Conservation (phyloP, 345 rosid species). For the Iberis pinnata region DNA sequence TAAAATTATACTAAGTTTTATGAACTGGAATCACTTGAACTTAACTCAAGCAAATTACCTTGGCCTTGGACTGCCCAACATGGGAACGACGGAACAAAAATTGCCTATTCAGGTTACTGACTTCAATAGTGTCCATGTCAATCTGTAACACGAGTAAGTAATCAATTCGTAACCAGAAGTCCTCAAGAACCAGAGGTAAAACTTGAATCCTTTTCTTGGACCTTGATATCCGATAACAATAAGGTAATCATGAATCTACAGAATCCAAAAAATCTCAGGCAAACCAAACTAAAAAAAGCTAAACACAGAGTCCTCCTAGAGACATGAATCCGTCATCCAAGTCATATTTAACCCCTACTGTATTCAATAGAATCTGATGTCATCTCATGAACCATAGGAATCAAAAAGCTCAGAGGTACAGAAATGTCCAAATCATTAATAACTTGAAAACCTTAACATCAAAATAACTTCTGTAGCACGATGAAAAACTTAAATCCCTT, state of each 20-base stretch:
- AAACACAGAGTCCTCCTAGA: background rate
- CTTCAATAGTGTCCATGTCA: constrained; percentile 99
- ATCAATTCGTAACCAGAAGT: background rate
- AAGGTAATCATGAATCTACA: too few relatives aligned
- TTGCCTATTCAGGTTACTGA: constrained; percentile 95
- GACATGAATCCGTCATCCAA: background rate
- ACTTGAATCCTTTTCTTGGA: too few relatives aligned
- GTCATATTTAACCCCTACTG: background rate
- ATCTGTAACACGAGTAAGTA: constrained; percentile 45
- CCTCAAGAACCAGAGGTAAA: too few relatives aligned
- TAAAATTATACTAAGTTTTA: background rate
- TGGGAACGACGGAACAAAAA: constrained; percentile 85
- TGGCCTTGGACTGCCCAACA: constrained; percentile 98
- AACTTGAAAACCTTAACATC: too few relatives aligned
- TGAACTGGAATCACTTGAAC: background rate
- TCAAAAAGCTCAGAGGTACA: too few relatives aligned
- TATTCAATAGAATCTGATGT: background rate
- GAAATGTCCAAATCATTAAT: too few relatives aligned
- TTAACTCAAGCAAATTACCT: constrained; percentile 36
- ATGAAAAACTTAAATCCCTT: too few relatives aligned
- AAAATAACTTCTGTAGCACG: too few relatives aligned
- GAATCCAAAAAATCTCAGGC: too few relatives aligned
- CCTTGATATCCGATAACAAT: too few relatives aligned
- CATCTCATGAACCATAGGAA: constrained; percentile 1
- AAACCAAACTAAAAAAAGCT: constrained; percentile 8